Base-by-base conservation (phyloP, 495 filamentous ascomycete species). In the Tuber magnatum region DNA sequence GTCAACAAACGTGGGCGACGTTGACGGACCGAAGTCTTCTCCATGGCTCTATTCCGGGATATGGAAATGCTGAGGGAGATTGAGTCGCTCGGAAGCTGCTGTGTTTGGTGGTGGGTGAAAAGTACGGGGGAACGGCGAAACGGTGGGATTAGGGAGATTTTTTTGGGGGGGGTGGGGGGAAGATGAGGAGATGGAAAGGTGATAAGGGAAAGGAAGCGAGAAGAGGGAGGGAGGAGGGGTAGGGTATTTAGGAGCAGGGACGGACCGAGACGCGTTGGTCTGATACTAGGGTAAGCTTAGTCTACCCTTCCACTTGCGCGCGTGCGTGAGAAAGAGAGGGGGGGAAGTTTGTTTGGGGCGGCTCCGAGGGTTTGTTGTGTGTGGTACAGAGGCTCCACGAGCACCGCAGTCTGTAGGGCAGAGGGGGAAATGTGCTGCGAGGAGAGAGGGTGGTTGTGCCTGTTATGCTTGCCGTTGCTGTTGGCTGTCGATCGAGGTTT, bases 1-100 rank as follows among this genome's bases (percentile, higher is more conserved):
- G 90, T 87, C 43, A 98, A 85, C 75, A 90, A 89, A 70, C 96
- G 89, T 9, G 95, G 92, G 78, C 88, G 88, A 83, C 92, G 91
- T 84, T 97, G 97, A 83, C 96, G 91, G 81, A 93, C 89, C 78
- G 83, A 89, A 40, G 73, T 72, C 74, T 88, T 85, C 85, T 97
- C 93, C 82, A 95, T 92, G 82, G 95, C 92, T 83, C 87, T 84
- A 65, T 77, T 74, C 35, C 68, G n/a, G 74, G 35, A 42, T 32
- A 1, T 65, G 24, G 73, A 28, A 61, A 40, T 40, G 35, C 14
- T 18, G 70, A 61, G 18, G 18, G 71, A 6, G 18, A n/a, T n/a
- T n/a, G 32, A 71, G 24, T 35, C 39, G 41, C 46, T 75, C 24
- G 35, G 48, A 43, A 65, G 41, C 32, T 35, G 56, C 41, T 39